phyloP scores from a whole-genome alignment of 1,284 basidiomycete genomes.

The Heterobasidion irregulare region DNA sequence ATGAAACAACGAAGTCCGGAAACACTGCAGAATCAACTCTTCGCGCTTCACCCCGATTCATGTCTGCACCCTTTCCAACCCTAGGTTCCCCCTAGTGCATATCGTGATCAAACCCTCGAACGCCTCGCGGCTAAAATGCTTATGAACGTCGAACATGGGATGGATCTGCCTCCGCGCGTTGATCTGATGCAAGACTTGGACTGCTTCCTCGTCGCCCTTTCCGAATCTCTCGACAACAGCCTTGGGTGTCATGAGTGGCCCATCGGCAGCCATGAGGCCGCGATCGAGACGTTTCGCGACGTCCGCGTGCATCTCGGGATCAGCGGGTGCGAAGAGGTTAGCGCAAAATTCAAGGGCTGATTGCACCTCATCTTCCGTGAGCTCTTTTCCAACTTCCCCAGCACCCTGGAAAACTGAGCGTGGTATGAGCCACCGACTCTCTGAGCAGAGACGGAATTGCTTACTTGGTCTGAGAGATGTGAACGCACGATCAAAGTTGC shows the following conservation, averaged over 20 bases:
- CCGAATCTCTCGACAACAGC: not conserved
- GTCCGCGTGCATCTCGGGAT: not conserved
- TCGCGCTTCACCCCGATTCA: too few relatives aligned
- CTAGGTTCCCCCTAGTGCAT: not conserved
- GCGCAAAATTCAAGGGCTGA: conserved; percentile 4
- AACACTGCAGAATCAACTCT: too few relatives aligned
- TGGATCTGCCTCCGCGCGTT: not conserved
- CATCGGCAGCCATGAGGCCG: not conserved
- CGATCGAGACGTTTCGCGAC: not conserved
- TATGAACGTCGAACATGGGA: not conserved
- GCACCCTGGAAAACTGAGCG: not conserved
- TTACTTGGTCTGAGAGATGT: conserved; percentile 39
- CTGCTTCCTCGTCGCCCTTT: not conserved
- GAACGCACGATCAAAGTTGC: conserved; percentile 45
- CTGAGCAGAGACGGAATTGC: not conserved
- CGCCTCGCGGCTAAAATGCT: not conserved
- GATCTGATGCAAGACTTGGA: not conserved
- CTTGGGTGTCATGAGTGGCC: not conserved
- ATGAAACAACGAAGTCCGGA: too few relatives aligned
- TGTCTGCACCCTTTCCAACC: not conserved
- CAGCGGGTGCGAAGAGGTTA: not conserved
- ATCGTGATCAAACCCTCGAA: not conserved
- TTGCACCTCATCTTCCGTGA: conserved; percentile 1
- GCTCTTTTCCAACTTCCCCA: not conserved
- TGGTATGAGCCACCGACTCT: not conserved